Percentiles rank a stretch among this genome's conserved stretches.
Conservation (phyloP, 495 filamentous ascomycete genomes). For the Margaritispora aquatica region DNA sequence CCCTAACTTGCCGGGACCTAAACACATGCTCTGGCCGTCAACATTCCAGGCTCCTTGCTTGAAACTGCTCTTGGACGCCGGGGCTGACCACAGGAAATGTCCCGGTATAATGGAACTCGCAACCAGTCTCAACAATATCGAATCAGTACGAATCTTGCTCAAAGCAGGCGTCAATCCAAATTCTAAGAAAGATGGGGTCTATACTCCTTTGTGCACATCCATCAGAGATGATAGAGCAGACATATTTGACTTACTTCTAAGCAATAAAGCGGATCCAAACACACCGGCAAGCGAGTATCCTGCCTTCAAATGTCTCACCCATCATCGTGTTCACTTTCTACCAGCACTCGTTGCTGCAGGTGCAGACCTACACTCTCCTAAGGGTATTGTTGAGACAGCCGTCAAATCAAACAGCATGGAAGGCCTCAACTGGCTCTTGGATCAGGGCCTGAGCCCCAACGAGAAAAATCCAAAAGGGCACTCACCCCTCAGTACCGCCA, state of each 20-base stretch:
- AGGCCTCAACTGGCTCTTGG: slow-evolving; percentile 39
- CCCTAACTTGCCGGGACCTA: slow-evolving; percentile 42
- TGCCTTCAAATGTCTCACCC: slow-evolving; percentile 50
- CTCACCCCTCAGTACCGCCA: slow-evolving; percentile 48
- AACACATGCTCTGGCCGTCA: slow-evolving; percentile 14
- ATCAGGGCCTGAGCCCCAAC: slow-evolving; percentile 42
- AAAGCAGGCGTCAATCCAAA: slow-evolving; percentile 45
- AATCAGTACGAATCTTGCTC: slow-evolving; percentile 43
- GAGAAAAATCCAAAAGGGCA: slow-evolving; percentile 38
- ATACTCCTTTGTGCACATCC: slow-evolving; percentile 49
- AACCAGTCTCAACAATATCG: slow-evolving; percentile 38
- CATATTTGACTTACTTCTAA: slow-evolving; percentile 43
- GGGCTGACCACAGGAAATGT: slow-evolving; percentile 37
- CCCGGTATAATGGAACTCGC: slow-evolving; percentile 45
- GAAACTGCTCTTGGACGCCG: slow-evolving; percentile 33
- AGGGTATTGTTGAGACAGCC: slow-evolving; percentile 49
- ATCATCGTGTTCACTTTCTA: slow-evolving; percentile 42
- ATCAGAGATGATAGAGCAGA: slow-evolving; percentile 47
- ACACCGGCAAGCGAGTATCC: slow-evolving; percentile 43
- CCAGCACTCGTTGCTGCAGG: slow-evolving; percentile 42
- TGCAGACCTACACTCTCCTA: slow-evolving; percentile 41
- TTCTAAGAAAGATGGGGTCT: slow-evolving; percentile 48
- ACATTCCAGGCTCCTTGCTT: slow-evolving; percentile 23
- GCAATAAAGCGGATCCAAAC: slow-evolving; percentile 47
- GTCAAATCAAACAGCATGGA: slow-evolving; percentile 44